phyloP scores from a whole-genome alignment of 2,329 filamentous ascomycete species.

The Neopestalotiopsis rosae region DNA sequence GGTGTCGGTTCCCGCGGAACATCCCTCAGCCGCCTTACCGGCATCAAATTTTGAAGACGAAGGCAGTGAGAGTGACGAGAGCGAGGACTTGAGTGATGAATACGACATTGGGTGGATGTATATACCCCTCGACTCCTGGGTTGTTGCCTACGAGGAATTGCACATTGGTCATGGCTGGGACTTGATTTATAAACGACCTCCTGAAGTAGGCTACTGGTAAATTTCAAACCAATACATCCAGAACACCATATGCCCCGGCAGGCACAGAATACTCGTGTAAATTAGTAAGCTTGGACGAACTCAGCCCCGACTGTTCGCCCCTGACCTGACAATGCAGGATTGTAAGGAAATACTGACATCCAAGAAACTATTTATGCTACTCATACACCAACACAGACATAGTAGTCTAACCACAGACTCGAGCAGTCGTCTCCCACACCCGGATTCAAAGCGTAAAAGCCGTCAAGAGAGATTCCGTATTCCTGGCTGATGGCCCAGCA shows the following conservation, averaged over 20 bases:
- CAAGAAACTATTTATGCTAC: too few species aligned
- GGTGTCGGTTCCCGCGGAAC: conserved; percentile 6
- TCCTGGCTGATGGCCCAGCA: background rate
- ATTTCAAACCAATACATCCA: background rate
- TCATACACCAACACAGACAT: background rate
- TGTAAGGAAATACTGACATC: too few species aligned
- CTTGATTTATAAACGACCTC: conserved; percentile 9
- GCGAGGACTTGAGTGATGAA: background rate
- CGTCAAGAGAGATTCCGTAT: background rate
- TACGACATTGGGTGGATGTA: background rate
- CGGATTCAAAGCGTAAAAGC: conserved; percentile 1
- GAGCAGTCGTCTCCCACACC: background rate
- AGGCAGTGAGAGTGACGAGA: background rate
- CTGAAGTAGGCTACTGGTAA: conserved; percentile 4
- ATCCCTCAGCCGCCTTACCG: background rate
- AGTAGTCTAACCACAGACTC: background rate
- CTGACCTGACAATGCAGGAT: too few species aligned
- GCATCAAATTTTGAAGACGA: background rate
- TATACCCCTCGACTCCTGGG: conserved; percentile 7
- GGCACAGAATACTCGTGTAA: too few species aligned
- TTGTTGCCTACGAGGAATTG: background rate
- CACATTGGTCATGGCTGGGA: conserved; percentile 2
- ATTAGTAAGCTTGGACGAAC: too few species aligned
- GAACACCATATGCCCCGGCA: too few species aligned
- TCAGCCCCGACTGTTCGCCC: too few species aligned